phyloP scores from a whole-genome alignment of 768 basidiomycete species.

The Cyathus striatus region DNA sequence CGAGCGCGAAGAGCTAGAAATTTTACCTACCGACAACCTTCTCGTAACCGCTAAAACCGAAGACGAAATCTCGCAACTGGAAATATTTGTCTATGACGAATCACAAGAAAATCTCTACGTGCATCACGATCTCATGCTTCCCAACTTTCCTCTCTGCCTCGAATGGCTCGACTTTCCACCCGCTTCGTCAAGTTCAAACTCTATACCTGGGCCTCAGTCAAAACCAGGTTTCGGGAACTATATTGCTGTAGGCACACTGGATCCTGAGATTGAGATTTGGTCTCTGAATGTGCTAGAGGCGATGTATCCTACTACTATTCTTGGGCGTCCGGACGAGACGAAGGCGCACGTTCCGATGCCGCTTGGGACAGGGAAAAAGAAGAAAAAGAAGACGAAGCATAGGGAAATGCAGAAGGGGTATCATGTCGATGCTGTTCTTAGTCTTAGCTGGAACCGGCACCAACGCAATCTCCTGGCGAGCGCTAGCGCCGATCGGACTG shows the following conservation, averaged over 20 bases:
- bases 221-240: slow-evolving; percentile 67
- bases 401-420: slow-evolving; percentile 56
- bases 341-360: slow-evolving; percentile 74
- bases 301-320: slow-evolving; percentile 88
- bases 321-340: slow-evolving; percentile 85
- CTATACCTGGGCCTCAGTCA: slow-evolving; percentile 21
- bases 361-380: slow-evolving; percentile 94
- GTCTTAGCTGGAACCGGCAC: slow-evolving; percentile 85
- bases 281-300: slow-evolving; percentile 90
- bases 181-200: slow-evolving; percentile 36
- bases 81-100: slow-evolving; percentile 95
- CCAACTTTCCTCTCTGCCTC: slow-evolving; percentile 95
- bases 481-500: slow-evolving; percentile 89
- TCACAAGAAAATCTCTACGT: slow-evolving; percentile 87
- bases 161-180: slow-evolving; percentile 99
- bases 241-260: slow-evolving; percentile 94
- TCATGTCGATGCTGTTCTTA: slow-evolving; percentile 93
- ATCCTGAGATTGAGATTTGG: slow-evolving; percentile 99
- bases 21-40: slow-evolving; percentile 88
- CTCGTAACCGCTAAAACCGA: slow-evolving; percentile 92
- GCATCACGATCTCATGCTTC: slow-evolving; percentile 97
- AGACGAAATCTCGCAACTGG: slow-evolving; percentile 93
- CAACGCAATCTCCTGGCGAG: slow-evolving; percentile 91
- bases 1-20: slow-evolving; percentile 86
- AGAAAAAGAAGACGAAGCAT: slow-evolving; percentile 80